phyloP scores from a whole-genome alignment of 208 protist genomes.

The Giardia duodenalis region DNA sequence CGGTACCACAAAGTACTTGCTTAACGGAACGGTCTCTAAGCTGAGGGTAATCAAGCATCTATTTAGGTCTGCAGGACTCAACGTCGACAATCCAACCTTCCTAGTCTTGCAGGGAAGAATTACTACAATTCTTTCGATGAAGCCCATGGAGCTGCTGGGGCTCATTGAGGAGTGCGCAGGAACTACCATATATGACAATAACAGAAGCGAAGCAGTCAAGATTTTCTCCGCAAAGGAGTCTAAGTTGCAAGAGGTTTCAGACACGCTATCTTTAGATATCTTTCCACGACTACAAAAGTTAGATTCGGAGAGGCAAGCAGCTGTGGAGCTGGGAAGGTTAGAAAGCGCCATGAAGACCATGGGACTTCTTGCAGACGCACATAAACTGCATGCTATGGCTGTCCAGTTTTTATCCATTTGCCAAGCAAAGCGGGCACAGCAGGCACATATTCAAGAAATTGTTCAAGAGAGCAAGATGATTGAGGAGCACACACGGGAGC shows the following conservation, averaged over 20 bases:
- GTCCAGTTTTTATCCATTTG: too few species aligned
- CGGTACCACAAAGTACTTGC: slow-evolving; percentile 87
- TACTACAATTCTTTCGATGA: slow-evolving; percentile 95
- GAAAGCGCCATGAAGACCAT: slow-evolving; percentile 37
- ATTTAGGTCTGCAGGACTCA: slow-evolving; percentile 96
- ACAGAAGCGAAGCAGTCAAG: slow-evolving; percentile 75
- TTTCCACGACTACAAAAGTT: slow-evolving; percentile 64
- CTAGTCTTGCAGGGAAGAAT: slow-evolving; percentile 98
- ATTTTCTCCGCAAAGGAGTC: slow-evolving; percentile 93
- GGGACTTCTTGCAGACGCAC: slow-evolving; percentile 47
- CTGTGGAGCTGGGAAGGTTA: slow-evolving; percentile 43
- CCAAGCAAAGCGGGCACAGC: too few species aligned
- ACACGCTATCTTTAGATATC: slow-evolving; percentile 66
- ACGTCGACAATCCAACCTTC: slow-evolving; percentile 99
- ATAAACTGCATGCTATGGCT: too few species aligned
- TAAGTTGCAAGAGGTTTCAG: slow-evolving; percentile 88
- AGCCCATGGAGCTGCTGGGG: slow-evolving; percentile 85
- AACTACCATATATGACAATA: slow-evolving; percentile 93
- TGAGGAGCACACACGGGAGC: too few species aligned
- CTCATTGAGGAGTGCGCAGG: slow-evolving; percentile 98
- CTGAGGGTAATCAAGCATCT: slow-evolving; percentile 88
- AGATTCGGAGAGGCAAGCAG: slow-evolving; percentile 45
- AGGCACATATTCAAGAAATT: too few species aligned
- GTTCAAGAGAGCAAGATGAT: too few species aligned
- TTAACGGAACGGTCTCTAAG: slow-evolving; percentile 88